Evolutionary conservation across 2,329 filamentous ascomycete species (phyloP), one percentile per base, ranked within the genome.

Genomic region (Aspergillus hortae): DNA sequence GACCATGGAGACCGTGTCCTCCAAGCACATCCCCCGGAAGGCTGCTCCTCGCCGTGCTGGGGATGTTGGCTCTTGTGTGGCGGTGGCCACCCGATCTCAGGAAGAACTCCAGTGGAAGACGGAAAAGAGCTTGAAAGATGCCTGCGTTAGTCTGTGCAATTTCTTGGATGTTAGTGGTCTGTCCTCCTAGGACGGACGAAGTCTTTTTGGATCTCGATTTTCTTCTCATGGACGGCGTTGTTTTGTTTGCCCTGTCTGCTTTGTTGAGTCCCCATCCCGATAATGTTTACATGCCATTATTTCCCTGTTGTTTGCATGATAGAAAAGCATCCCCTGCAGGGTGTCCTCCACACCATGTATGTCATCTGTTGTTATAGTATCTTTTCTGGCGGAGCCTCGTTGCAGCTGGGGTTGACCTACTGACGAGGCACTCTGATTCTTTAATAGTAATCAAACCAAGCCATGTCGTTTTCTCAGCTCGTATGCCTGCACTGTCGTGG

Each of bases 71-170:
- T 69, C 65, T 23, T 74, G 70, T 36, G 69, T 74, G 35, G 71
- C 71, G 27, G 66, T 67, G 25, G 66, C 67, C 41, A 58, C 61
- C 17, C 60, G 69, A 27, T 69, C 70, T 2, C 54, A 82, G 53
- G 74, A 80, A 63, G 85, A 88, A 69, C 74, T 88, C 43, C 66
- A 70, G 51, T 74, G 67, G 63, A 68, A 70, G 53, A 72, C 70
- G 7, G 60, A 71, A 44, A 71, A 71, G 57, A 62, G 67, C 5
- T 50, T 73, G 51, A 63, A 57, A 35, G 68, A 73, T 56, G 71
- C 70, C 6, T 73, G 71, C 51, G 52, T 57, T 40, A 71, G 67
- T 50, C 67, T 72, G 42, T 71, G 68, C 54, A 70, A 67, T 54
- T 71, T 72, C 53, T 51, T 71, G 36, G 54, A 66, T 47, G 61